Conservation (phyloP, 2,329 filamentous ascomycete species). For the Hypoxylon sp. region DNA sequence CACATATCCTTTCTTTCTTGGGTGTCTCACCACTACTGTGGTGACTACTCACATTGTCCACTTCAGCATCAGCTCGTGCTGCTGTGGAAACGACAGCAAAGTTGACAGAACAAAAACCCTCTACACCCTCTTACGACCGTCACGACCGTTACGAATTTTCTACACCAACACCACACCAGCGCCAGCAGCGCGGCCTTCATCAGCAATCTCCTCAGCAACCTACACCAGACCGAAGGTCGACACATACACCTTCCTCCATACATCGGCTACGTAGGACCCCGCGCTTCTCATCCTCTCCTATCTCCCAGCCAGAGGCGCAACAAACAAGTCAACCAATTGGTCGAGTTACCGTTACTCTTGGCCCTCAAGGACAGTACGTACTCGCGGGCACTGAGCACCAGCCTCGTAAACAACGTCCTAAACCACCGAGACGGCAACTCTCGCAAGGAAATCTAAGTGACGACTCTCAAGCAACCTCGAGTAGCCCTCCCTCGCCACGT, state of each 20-base stretch:
- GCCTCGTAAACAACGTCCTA: constrained; percentile 47
- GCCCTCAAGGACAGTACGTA: constrained; percentile 56
- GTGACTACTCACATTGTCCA: constrained; percentile 64
- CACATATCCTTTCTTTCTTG: constrained; percentile 30
- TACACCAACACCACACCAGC: constrained; percentile 55
- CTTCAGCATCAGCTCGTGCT: constrained; percentile 54
- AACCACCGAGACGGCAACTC: constrained; percentile 54
- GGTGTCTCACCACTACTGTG: constrained; percentile 56
- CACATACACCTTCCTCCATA: constrained; percentile 60
- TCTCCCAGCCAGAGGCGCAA: constrained; percentile 54
- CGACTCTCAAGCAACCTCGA: constrained; percentile 57
- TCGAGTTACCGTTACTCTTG: constrained; percentile 62
- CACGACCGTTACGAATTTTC: constrained; percentile 66
- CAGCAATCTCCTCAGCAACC: constrained; percentile 54
- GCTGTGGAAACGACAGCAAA: constrained; percentile 58
- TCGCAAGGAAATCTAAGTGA: constrained; percentile 63
- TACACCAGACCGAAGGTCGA: constrained; percentile 55
- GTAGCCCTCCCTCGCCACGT: constrained; percentile 51
- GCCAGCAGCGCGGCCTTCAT: constrained; percentile 57
- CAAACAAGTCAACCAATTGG: constrained; percentile 51
- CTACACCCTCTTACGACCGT: constrained; percentile 64
- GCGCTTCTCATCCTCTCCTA: constrained; percentile 62
- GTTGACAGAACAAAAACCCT: constrained; percentile 60
- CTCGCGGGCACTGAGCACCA: constrained; percentile 53
- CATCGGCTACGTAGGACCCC: constrained; percentile 66